phyloP scores from a whole-genome alignment of 2,329 filamentous ascomycete species.

The Colletotrichum sp. region DNA sequence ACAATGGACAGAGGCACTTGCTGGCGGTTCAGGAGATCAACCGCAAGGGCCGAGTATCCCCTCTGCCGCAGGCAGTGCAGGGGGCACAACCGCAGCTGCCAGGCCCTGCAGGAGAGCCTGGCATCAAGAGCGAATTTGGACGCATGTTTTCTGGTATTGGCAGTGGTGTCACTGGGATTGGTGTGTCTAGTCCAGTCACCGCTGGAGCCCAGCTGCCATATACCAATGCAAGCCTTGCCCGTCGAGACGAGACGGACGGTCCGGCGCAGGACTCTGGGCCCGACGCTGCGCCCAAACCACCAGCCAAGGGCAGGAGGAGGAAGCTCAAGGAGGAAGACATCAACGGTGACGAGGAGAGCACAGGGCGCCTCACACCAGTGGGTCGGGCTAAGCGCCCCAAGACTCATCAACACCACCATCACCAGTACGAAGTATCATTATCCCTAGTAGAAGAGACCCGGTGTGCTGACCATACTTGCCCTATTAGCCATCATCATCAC shows the following conservation, averaged over 20 bases:
- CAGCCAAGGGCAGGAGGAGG: conserved; percentile 61
- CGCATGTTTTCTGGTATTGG: conserved; percentile 95
- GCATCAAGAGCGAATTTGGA: conserved; percentile 94
- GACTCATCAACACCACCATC: conserved; percentile 69
- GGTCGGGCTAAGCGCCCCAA: conserved; percentile 71
- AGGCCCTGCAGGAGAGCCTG: conserved; percentile 81
- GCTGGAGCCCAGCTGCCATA: conserved; percentile 50
- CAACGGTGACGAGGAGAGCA: conserved; percentile 69
- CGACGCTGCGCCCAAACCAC: conserved; percentile 44
- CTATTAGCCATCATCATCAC: conserved; percentile 59
- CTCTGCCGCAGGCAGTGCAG: conserved; percentile 90
- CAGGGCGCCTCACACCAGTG: conserved; percentile 65
- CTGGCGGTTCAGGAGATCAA: conserved; percentile 83
- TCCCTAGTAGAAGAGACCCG: background rate
- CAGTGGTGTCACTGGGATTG: conserved; percentile 57
- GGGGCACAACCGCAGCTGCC: conserved; percentile 84
- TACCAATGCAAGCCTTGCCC: conserved; percentile 46
- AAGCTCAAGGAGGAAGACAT: conserved; percentile 80
- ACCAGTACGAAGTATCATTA: conserved; percentile 59
- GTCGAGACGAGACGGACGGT: conserved; percentile 59
- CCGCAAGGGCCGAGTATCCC: conserved; percentile 83
- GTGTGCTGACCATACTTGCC: background rate
- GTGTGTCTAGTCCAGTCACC: conserved; percentile 56
- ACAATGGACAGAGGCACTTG: conserved; percentile 66
- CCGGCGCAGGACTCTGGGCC: conserved; percentile 48